Evolutionary conservation across 371 early-diverging fungal species (phyloP).

Genomic region (Syncephalastrum sp.): DNA sequence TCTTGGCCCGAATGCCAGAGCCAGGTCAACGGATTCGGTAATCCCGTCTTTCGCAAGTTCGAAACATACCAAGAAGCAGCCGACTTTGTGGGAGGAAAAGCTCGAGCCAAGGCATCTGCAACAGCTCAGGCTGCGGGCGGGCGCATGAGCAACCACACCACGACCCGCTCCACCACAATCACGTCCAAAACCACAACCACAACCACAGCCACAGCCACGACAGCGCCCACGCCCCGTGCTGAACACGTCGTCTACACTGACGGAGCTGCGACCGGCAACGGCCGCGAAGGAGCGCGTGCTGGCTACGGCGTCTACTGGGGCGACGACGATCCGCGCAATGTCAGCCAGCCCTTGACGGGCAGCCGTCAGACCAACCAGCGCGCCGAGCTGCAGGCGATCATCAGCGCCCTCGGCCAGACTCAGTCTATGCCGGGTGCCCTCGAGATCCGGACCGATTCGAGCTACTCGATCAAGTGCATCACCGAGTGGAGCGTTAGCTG

Average conservation of each 20-base stretch:
- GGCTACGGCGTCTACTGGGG: slow-evolving; percentile 89
- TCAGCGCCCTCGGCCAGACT: slow-evolving; percentile 64
- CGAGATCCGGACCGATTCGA: slow-evolving; percentile 72
- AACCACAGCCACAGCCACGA: background rate
- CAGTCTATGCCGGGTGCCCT: slow-evolving; percentile 20
- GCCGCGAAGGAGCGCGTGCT: slow-evolving; percentile 58
- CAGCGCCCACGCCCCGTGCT: background rate
- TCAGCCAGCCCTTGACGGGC: slow-evolving; percentile 63
- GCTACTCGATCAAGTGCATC: slow-evolving; percentile 64
- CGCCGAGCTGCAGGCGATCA: slow-evolving; percentile 79
- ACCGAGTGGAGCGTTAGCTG: slow-evolving; percentile 70
- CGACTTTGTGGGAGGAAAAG: slow-evolving; percentile 22
- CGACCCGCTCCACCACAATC: background rate
- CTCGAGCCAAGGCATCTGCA: background rate
- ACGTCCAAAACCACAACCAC: background rate
- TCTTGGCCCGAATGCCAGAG: slow-evolving; percentile 64
- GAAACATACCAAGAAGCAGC: slow-evolving; percentile 45
- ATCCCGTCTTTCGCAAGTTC: slow-evolving; percentile 67
- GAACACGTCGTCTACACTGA: slow-evolving; percentile 69
- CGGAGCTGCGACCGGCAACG: slow-evolving; percentile 75
- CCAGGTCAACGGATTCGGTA: slow-evolving; percentile 50
- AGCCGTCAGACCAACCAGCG: slow-evolving; percentile 81
- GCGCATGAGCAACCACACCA: background rate
- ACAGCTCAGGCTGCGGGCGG: background rate
- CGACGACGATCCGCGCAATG: slow-evolving; percentile 69